Evolutionary conservation across 192 early-diverging fungal species (phyloP).

Genomic region (Coemansia pectinata): DNA sequence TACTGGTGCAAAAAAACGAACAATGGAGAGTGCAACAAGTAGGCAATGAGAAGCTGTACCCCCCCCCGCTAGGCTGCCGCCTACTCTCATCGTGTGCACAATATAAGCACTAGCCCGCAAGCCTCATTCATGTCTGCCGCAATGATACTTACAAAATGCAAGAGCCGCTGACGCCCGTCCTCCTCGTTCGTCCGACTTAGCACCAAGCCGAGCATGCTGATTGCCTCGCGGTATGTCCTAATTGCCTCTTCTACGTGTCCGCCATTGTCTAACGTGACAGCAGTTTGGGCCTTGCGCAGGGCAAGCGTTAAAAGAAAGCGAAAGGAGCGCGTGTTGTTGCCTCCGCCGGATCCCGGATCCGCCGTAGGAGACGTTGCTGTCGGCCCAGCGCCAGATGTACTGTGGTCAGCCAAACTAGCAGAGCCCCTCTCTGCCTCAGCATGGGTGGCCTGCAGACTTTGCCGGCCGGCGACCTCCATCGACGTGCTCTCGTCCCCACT

Average conservation of each 20-base stretch:
- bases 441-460: not conserved
- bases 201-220: constrained; percentile 57
- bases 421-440: not conserved
- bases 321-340: constrained; percentile 57
- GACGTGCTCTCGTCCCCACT: constrained; percentile 13
- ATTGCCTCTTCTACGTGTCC: constrained; percentile 55
- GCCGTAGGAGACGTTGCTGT: constrained; percentile 9
- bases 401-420: not conserved
- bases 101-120: not conserved
- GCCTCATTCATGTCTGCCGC: not conserved
- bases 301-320: constrained; percentile 55
- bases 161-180: constrained; percentile 50
- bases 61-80: not conserved
- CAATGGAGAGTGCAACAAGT: constrained; percentile 1
- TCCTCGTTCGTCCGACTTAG: constrained; percentile 53
- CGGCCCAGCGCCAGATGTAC: not conserved
- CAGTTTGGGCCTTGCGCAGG: constrained; percentile 55
- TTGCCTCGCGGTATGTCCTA: constrained; percentile 56
- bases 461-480: constrained; percentile 13
- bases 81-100: not conserved
- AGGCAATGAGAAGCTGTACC: not conserved
- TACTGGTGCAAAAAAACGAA: not conserved
- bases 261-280: constrained; percentile 54
- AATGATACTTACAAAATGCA: constrained; percentile 55
- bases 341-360: constrained; percentile 14